Evolutionary conservation across 805 yeast species (phyloP).

Genomic region (Candida mattraensis): DNA sequence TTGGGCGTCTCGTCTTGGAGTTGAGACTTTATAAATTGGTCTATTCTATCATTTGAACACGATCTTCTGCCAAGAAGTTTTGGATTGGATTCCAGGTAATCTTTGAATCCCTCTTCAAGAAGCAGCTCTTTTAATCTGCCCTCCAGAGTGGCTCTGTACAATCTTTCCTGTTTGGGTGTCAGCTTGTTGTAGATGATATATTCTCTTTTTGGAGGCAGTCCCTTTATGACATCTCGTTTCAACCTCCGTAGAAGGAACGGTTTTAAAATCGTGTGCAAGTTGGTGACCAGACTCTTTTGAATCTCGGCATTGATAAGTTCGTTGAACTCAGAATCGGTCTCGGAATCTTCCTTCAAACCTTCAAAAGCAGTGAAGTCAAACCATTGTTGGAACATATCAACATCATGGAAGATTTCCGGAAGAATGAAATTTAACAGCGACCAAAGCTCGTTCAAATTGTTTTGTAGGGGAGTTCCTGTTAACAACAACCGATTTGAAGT

Average conservation of each 20-base stretch:
- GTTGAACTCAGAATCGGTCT: conserved; percentile 37
- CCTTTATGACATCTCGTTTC: conserved; percentile 67
- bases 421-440: conserved; percentile 84
- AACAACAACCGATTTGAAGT: conserved; percentile 73
- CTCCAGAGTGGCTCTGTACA: conserved; percentile 45
- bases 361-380: conserved; percentile 75
- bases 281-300: conserved; percentile 63
- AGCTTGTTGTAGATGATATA: conserved; percentile 75
- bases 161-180: conserved; percentile 58
- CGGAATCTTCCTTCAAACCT: conserved; percentile 32
- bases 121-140: conserved; percentile 45
- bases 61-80: conserved; percentile 20
- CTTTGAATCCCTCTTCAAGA: conserved; percentile 47
- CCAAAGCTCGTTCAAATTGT: conserved; percentile 89
- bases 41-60: conserved; percentile 32
- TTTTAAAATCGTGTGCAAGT: conserved; percentile 81
- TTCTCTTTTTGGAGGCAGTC: conserved; percentile 87
- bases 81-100: conserved; percentile 47
- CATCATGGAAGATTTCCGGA: conserved; percentile 91
- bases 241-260: conserved; percentile 85
- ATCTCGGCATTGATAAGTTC: conserved; percentile 56
- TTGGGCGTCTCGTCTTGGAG: conserved; percentile 10
- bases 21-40: conserved; percentile 39
- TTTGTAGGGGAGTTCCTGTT: conserved; percentile 97
- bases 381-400: conserved; percentile 90